Base-by-base conservation (phyloP, 2,329 filamentous ascomycete species). In the Colletotrichum simmondsii region DNA sequence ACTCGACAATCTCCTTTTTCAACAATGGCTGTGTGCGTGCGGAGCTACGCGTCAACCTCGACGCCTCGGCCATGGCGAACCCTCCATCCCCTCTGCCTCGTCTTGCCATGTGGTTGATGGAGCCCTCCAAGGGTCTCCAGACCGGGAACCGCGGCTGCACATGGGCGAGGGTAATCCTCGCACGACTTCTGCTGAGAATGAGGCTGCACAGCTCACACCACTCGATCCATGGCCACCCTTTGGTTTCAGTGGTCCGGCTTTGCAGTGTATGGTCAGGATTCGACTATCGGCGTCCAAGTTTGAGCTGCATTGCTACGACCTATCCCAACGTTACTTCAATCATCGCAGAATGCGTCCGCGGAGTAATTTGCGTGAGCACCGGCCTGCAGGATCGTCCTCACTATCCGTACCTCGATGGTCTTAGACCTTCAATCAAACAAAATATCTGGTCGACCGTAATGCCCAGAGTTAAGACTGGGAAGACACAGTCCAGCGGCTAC, bases 141-240 rank as follows among this genome's bases (percentile, higher is more conserved):
- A 67, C 62, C 24, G 46, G 71, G 67, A 65, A 67, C 42, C 62
- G 71, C 71, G 30, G 68, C 61, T 28, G 32, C 11, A 11, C 28
- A 22, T 14, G 19, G 52, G 42, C 71, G 71, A 67, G 71, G 71
- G 54, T 63, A n/a, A 73, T 52, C 57, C 71, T 73, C 71, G 71
- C 71, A 70, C 53, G 7, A 68, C 58, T 62, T 22, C 62, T 30
- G 67, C 68, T 72, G 71, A 73, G 71, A 73, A 68, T 46, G 71
- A 73, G 68, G 71, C 71, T 73, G 71, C 71, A 73, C 62, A 63
- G 68, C 62, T 72, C 71, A 71, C 62, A 72, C 68, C 71, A 68
- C 24, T 42, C 61, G 62, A 54, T 19, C 24, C 16, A 14, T 28
- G 59, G 28, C 46, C 46, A 12, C 60, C 66, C 42, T 54, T 26